These are phyloP conservation scores for Candida manassasensis DNA, from an alignment of 805 yeast species.

Conservation along the genomic window DNA sequence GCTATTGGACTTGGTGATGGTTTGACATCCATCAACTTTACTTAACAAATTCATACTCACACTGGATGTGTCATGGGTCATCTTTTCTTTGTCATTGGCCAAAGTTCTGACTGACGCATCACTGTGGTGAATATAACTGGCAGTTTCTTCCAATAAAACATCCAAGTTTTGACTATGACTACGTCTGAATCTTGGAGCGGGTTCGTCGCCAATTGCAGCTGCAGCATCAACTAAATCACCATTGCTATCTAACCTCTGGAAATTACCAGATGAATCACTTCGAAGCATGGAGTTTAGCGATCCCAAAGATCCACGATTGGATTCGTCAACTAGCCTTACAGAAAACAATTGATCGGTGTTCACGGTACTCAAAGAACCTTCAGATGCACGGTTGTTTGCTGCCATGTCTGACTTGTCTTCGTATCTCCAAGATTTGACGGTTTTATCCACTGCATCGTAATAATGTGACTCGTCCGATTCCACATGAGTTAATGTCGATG, in stretches of 20 bases:
- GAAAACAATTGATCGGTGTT: conserved; percentile 80
- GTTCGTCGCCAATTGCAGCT: neutral
- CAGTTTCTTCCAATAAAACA: conserved; percentile 25
- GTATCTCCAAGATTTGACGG: conserved; percentile 42
- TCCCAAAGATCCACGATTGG: conserved; percentile 27
- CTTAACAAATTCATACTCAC: conserved; percentile 15
- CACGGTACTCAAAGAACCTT: conserved; percentile 74
- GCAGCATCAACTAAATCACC: conserved; percentile 35
- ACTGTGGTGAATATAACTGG: conserved; percentile 16
- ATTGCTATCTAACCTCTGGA: conserved; percentile 42
- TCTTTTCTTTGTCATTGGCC: neutral
- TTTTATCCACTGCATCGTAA: conserved; percentile 31
- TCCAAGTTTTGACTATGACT: conserved; percentile 24
- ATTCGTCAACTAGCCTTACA: conserved; percentile 68
- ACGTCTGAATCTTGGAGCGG: conserved; percentile 15
- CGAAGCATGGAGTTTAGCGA: conserved; percentile 20
- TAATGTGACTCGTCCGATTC: conserved; percentile 28
- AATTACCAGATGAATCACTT: conserved; percentile 27
- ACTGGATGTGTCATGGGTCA: neutral
- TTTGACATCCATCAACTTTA: conserved; percentile 15
- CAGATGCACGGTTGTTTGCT: conserved; percentile 62
- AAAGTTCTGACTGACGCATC: conserved; percentile 5
- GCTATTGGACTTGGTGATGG: conserved; percentile 8
- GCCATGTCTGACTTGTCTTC: conserved; percentile 27
- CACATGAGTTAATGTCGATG: conserved; percentile 52